phyloP scores from a whole-genome alignment of 2,329 filamentous ascomycete species.

The Nemania sp. region DNA sequence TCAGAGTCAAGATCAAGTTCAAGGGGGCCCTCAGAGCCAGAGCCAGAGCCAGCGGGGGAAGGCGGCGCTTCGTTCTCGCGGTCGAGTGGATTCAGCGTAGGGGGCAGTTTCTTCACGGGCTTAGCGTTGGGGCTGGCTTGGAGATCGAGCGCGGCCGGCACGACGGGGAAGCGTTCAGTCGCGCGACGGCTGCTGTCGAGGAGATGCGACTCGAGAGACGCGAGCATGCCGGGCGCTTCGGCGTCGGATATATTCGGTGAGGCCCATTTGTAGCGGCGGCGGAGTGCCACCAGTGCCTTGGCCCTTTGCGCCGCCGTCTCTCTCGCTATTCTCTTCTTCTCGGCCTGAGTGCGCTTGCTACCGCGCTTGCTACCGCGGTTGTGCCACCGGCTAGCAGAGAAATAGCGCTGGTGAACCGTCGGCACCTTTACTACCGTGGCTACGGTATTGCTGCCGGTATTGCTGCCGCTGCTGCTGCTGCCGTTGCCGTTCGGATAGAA shows the following conservation, averaged over 20 bases:
- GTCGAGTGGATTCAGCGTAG: constrained; percentile 1
- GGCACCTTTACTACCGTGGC: neutral
- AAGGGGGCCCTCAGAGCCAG: too few relatives aligned
- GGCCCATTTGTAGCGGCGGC: neutral
- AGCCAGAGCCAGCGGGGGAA: neutral
- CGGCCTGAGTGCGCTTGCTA: too few relatives aligned
- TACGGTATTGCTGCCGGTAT: too few relatives aligned
- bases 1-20: too few relatives aligned
- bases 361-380: neutral
- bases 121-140: neutral
- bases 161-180: constrained; percentile 8
- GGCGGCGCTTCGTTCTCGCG: neutral
- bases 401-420: constrained; percentile 4
- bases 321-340: neutral
- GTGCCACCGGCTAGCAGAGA: constrained; percentile 2
- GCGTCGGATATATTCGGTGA: neutral
- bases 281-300: neutral
- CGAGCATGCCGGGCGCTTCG: constrained; percentile 2
- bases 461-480: too few relatives aligned
- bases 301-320: neutral
- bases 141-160: neutral
- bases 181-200: neutral
- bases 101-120: neutral
- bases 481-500: constrained; percentile 2
- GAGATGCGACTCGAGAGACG: constrained; percentile 11